Evolutionary conservation across 176 grass and related monocot genomes (phyloP), one percentile per base, ranked within the genome.

Genomic region (Oryza glaberrima): DNA sequence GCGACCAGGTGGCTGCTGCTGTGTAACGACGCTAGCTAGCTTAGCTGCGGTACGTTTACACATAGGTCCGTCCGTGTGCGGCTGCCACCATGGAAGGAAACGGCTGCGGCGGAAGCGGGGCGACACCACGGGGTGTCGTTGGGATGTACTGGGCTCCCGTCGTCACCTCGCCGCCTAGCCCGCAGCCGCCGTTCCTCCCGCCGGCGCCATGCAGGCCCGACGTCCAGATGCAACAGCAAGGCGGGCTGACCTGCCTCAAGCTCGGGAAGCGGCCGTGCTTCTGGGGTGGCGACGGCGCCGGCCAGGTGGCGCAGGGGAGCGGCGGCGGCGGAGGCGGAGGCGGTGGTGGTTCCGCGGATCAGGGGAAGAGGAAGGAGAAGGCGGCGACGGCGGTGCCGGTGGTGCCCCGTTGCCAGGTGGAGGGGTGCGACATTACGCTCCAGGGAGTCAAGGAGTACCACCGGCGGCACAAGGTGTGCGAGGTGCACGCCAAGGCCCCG

Each of bases 391-490:
- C 65, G 0, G 47, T 51, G 8, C 61, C 70, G 2, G 66, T 54
- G 20, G 76, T 66, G 74, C 75, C 95, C 15, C 52, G 88, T 58
- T 97, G 92, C 84, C 95, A 94, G 88, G 95, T 94, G 86, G 88
- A 94, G 67, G 86, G 92, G 5, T 94, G 95, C 85, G 74, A 87
- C 66, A 65, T 80, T 36, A 65, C 22, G 66, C 90, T 91, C 26
- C 76, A 36, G 35, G 88, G 81, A 5, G 86, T 82, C 12, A 97
- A 94, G 75, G 92, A 94, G 13, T 97, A 97, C 79, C 94, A 97
- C 92, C 88, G 85, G 44, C 85, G 94, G 70, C 94, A 97, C 83
- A 94, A 92, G 87, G 94, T 97, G 76, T 97, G 94, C 72, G 92
- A 89, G 80, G 64, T 75, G 83, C 92, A 97, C 88, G 90, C 94